A percentile compares a stretch with the other conserved stretches of the same genome.
phyloP scores from a whole-genome alignment of 345 rosid species.

The Pelargonium nanum region DNA sequence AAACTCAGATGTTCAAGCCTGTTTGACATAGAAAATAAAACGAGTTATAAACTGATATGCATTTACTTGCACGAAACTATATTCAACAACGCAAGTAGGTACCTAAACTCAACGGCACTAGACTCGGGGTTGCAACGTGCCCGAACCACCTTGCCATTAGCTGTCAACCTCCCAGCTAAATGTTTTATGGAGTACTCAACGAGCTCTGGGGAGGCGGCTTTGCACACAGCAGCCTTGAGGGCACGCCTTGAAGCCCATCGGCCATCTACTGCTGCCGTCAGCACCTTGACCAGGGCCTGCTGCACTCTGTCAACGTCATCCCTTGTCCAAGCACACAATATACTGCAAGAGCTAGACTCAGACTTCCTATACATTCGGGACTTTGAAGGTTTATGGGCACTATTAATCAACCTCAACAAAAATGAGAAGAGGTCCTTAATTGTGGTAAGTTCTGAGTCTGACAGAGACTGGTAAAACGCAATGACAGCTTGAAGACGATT shows the following conservation, averaged over 20 bases:
- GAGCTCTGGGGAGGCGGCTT: constrained; percentile 42
- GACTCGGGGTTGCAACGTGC: constrained; percentile 27
- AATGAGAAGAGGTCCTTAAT: constrained; percentile 51
- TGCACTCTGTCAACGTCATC: constrained; percentile 45
- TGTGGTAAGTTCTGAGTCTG: constrained; percentile 37
- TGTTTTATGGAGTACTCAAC: constrained; percentile 61
- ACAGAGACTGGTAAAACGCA: constrained; percentile 39
- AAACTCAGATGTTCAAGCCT: constrained; percentile 34
- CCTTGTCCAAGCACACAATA: constrained; percentile 41
- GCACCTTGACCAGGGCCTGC: constrained; percentile 36
- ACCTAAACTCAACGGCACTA: constrained; percentile 55
- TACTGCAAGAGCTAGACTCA: constrained; percentile 5
- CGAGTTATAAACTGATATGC: too few species aligned
- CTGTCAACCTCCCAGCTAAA: constrained; percentile 30
- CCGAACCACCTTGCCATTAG: constrained; percentile 34
- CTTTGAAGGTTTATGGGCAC: constrained; percentile 1
- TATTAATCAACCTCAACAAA: constrained; percentile 30
- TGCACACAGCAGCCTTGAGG: constrained; percentile 48
- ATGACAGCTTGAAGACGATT: constrained; percentile 38
- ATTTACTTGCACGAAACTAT: too few species aligned
- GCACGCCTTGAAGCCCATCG: constrained; percentile 44
- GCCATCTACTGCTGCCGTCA: constrained; percentile 23
- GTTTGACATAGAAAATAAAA: constrained; percentile 1
- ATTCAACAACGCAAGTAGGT: too few species aligned
- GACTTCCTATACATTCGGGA: constrained; percentile 6